Evolutionary conservation across 176 grass and related monocot species (phyloP).

Genomic region (Carex kokanica): DNA sequence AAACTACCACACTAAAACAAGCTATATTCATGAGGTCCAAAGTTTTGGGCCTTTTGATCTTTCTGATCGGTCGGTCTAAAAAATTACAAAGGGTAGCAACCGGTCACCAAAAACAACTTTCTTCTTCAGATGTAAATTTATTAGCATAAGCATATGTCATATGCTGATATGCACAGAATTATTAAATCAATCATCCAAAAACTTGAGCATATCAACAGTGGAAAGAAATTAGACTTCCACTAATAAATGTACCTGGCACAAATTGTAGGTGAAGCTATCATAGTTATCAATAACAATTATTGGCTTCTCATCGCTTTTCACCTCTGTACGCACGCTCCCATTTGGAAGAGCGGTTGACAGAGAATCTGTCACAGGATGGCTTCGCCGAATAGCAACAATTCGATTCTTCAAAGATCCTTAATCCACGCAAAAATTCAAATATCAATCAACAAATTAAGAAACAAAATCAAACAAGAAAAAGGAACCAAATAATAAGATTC

Average conservation of each 20-base stretch:
- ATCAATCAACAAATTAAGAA: neutral
- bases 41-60: neutral
- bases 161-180: neutral
- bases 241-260: constrained; percentile 71
- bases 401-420: neutral
- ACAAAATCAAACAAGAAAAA: neutral
- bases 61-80: neutral
- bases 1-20: neutral
- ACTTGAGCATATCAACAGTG: neutral
- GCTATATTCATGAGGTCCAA: neutral
- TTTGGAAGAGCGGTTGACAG: constrained; percentile 1
- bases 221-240: constrained; percentile 3
- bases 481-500: neutral
- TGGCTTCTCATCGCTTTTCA: constrained; percentile 39
- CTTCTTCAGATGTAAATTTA: neutral
- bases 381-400: neutral
- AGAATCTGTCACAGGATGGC: neutral
- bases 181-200: neutral
- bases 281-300: constrained; percentile 97
- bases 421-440: neutral
- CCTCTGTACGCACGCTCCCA: neutral
- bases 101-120: neutral
- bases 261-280: constrained; percentile 95
- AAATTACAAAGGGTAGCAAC: neutral
- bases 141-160: neutral